Evolutionary conservation across 2,329 filamentous ascomycete species (phyloP).

Genomic region (Scedosporium apiospermum): DNA sequence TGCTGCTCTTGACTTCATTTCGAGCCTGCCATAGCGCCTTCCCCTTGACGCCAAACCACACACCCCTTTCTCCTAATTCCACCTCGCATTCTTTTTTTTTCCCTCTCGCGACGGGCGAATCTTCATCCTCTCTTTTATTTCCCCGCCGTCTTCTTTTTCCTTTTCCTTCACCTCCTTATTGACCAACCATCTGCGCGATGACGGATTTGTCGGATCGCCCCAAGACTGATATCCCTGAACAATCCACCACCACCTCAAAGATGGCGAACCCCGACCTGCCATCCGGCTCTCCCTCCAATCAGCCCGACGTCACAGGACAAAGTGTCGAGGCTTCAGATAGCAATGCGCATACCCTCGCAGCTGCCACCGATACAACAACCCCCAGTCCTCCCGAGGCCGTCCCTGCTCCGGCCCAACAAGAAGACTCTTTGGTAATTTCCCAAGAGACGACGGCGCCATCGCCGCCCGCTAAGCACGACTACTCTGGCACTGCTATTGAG

Average conservation of each 20-base stretch:
- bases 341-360: not conserved
- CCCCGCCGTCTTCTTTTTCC: not conserved
- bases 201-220: not conserved
- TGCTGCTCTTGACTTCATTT: too few species aligned
- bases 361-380: not conserved
- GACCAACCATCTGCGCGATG: not conserved
- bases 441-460: conserved; percentile 19
- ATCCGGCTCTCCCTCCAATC: not conserved
- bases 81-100: not conserved
- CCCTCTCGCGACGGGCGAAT: not conserved
- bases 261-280: not conserved
- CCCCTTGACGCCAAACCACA: too few species aligned
- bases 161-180: not conserved
- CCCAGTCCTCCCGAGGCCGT: not conserved
- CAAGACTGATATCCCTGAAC: not conserved
- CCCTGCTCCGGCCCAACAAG: not conserved
- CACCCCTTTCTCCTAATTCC: not conserved
- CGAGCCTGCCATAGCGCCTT: too few species aligned
- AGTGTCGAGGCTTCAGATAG: not conserved
- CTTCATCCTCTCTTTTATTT: not conserved
- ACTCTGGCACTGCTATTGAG: conserved; percentile 30
- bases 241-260: not conserved
- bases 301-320: not conserved
- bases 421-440: not conserved
- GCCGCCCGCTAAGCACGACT: conserved; percentile 21